These are phyloP conservation scores for Coemansia sp. DNA, from an alignment of 192 early-diverging fungal genomes.

Conservation along the genomic window DNA sequence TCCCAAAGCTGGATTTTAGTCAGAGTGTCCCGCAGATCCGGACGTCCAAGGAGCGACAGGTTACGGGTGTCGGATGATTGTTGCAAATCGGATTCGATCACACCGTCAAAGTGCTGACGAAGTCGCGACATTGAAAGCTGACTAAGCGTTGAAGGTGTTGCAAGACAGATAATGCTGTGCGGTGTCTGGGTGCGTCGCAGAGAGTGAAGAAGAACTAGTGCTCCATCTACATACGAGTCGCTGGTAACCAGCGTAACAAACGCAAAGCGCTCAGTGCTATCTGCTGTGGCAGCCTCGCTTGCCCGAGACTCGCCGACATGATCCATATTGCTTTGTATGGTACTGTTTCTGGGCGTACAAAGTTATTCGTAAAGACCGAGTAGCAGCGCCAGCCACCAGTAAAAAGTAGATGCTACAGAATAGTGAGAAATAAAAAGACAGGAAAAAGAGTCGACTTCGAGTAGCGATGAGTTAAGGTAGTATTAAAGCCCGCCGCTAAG, in stretches of 20 bases:
- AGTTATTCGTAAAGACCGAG: neutral
- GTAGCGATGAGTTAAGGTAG: slow-evolving; percentile 2
- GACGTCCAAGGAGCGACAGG: slow-evolving; percentile 73
- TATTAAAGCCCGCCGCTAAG: slow-evolving; percentile 3
- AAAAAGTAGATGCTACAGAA: neutral
- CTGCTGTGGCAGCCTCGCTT: slow-evolving; percentile 1
- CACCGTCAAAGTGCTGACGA: slow-evolving; percentile 62
- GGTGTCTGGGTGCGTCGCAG: slow-evolving; percentile 66
- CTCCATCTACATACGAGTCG: slow-evolving; percentile 83
- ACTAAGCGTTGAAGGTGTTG: slow-evolving; percentile 62
- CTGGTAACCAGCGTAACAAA: slow-evolving; percentile 86
- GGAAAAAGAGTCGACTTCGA: neutral
- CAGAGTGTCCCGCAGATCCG: slow-evolving; percentile 84
- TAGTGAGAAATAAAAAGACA: neutral
- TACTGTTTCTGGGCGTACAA: neutral
- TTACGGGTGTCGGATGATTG: slow-evolving; percentile 57
- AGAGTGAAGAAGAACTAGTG: slow-evolving; percentile 74
- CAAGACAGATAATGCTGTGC: slow-evolving; percentile 67
- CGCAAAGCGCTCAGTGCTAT: slow-evolving; percentile 50
- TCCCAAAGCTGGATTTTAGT: slow-evolving; percentile 90
- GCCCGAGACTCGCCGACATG: neutral
- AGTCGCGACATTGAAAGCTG: slow-evolving; percentile 55
- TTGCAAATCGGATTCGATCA: slow-evolving; percentile 69
- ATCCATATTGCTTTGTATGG: slow-evolving; percentile 1
- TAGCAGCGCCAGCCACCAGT: neutral